Conservation (phyloP, 192 early-diverging fungal genomes). For the Chytriomyces confervae region DNA sequence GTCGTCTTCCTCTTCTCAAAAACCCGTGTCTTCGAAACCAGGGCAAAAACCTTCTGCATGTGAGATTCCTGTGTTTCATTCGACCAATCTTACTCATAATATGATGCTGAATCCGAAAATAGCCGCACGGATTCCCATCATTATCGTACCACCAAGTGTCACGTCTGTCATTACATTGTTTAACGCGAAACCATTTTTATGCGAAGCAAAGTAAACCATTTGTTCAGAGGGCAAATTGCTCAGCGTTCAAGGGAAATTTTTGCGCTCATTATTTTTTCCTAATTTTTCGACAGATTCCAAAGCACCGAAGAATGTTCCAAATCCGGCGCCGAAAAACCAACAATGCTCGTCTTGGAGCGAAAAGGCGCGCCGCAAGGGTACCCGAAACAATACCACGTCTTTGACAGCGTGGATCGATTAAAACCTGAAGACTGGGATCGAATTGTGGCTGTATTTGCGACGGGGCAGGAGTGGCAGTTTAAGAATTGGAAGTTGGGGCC, state of each 20-base stretch:
- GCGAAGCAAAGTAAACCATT: slow-evolving; percentile 65
- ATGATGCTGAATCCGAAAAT: neutral
- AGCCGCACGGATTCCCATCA: slow-evolving; percentile 72
- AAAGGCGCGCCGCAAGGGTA: slow-evolving; percentile 55
- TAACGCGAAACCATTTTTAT: slow-evolving; percentile 85
- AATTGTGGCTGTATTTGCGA: slow-evolving; percentile 89
- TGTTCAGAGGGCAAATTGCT: no score
- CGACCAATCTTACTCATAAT: neutral
- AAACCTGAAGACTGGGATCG: slow-evolving; percentile 79
- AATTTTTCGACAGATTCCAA: slow-evolving; percentile 26
- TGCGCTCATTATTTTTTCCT: neutral
- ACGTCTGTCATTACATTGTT: slow-evolving; percentile 86
- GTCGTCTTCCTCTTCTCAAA: neutral
- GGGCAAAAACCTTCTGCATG: slow-evolving; percentile 14
- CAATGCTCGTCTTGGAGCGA: slow-evolving; percentile 67
- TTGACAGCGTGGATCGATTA: slow-evolving; percentile 78
- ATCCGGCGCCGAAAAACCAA: slow-evolving; percentile 68
- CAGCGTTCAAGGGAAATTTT: no score
- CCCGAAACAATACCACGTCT: slow-evolving; percentile 74
- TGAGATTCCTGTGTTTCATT: neutral
- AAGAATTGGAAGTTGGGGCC: slow-evolving; percentile 87
- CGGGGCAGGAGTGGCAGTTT: slow-evolving; percentile 93
- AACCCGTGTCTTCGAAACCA: slow-evolving; percentile 5
- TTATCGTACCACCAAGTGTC: slow-evolving; percentile 87
- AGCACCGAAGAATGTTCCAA: slow-evolving; percentile 63